These are phyloP conservation scores for Aspergillus ibericus DNA, from an alignment of 2,329 filamentous ascomycete genomes.

Conservation along the genomic window DNA sequence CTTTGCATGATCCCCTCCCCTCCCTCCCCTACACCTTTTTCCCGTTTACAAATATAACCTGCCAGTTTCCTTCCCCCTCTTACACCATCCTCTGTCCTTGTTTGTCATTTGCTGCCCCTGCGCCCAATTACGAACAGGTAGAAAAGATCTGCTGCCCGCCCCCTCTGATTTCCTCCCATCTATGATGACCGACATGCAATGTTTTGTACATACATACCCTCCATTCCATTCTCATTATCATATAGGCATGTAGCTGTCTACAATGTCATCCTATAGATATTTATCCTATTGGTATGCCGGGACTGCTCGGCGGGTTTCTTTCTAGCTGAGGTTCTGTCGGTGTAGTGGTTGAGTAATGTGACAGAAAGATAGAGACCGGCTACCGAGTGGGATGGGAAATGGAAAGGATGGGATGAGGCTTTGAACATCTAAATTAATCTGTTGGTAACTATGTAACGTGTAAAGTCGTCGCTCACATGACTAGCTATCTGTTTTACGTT, in stretches of 20 bases:
- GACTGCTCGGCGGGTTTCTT: too few relatives aligned
- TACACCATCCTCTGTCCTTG: not conserved
- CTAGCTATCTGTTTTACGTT: too few relatives aligned
- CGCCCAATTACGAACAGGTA: not conserved
- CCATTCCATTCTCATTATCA: not conserved
- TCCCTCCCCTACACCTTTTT: not conserved
- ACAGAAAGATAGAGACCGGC: too few relatives aligned
- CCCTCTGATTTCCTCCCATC: not conserved
- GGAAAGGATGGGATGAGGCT: too few relatives aligned
- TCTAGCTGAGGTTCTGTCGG: too few relatives aligned
- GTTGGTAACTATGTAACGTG: too few relatives aligned
- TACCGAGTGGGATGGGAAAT: too few relatives aligned
- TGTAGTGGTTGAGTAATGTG: too few relatives aligned
- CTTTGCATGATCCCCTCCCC: not conserved
- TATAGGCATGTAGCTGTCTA: not conserved
- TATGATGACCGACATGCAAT: constrained; percentile 6
- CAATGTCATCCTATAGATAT: not conserved
- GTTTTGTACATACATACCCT: constrained; percentile 18
- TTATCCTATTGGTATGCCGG: too few relatives aligned
- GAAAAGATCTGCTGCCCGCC: not conserved
- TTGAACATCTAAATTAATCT: too few relatives aligned
- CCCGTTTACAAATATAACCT: too few relatives aligned
- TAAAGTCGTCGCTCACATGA: too few relatives aligned
- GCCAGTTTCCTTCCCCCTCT: not conserved
- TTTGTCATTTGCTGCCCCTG: not conserved